Evolutionary conservation across 2,329 filamentous ascomycete species (phyloP).

Genomic region (Diaporthe batatas): DNA sequence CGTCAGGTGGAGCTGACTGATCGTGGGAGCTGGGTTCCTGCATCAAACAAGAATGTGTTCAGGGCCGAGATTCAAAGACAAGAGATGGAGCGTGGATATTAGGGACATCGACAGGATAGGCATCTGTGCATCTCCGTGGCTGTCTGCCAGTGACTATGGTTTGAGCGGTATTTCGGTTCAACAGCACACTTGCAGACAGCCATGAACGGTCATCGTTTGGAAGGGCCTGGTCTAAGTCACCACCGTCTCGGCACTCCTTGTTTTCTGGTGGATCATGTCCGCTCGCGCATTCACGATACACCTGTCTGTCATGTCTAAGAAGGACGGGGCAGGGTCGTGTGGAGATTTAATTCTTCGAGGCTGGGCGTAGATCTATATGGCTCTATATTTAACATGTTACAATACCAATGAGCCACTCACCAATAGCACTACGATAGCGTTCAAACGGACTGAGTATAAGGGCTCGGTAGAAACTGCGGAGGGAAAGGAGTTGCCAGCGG

Average conservation of each 20-base stretch:
- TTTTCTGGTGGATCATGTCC: too few relatives aligned
- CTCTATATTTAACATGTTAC: too few relatives aligned
- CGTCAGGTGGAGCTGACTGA: conserved; percentile 50
- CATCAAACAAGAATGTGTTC: conserved; percentile 51
- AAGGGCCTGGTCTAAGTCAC: neutral
- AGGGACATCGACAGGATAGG: neutral
- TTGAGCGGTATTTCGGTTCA: too few relatives aligned
- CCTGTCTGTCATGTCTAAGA: neutral
- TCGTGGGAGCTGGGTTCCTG: conserved; percentile 50
- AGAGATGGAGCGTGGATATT: conserved; percentile 41
- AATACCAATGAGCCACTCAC: too few relatives aligned
- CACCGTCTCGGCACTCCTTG: neutral
- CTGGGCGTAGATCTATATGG: neutral
- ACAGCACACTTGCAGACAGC: neutral
- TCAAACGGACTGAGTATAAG: neutral
- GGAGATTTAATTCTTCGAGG: neutral
- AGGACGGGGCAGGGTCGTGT: neutral
- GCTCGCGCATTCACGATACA: neutral
- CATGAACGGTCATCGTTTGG: neutral
- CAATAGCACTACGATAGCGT: neutral
- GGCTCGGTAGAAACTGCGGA: neutral
- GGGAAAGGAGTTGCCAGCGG: conserved; percentile 5
- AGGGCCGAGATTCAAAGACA: conserved; percentile 54
- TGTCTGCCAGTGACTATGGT: too few relatives aligned
- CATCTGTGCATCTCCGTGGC: neutral